Evolutionary conservation across 345 rosid genomes (phyloP).

Genomic region (Aurinia saxatilis): DNA sequence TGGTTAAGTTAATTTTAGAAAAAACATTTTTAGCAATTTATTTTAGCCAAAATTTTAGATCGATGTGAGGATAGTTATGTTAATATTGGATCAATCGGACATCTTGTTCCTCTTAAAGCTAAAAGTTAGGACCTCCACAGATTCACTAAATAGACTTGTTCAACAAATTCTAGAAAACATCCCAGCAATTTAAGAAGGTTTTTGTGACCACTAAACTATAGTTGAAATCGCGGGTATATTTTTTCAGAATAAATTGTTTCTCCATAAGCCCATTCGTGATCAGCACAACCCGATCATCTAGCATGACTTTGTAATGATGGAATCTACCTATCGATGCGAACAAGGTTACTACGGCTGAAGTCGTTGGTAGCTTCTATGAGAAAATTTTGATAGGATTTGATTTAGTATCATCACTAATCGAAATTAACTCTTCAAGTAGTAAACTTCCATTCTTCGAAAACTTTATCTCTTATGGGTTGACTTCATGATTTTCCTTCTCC

Average conservation of each 20-base stretch:
- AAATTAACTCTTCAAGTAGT: slow-evolving; percentile 2
- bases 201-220: slow-evolving; percentile 7
- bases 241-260: slow-evolving; percentile 3
- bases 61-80: not conserved
- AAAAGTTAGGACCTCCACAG: slow-evolving; percentile 2
- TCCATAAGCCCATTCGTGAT: slow-evolving; percentile 17
- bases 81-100: slow-evolving; percentile 6
- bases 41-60: no score
- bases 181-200: slow-evolving; percentile 8
- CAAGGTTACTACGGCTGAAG: slow-evolving; percentile 6
- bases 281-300: not conserved
- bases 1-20: no score
- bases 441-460: slow-evolving; percentile 1
- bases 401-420: not conserved
- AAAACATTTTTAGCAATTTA: no score
- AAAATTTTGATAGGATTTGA: not conserved
- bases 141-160: not conserved
- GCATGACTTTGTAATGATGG: slow-evolving; percentile 1
- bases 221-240: slow-evolving; percentile 6
- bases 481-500: slow-evolving; percentile 8
- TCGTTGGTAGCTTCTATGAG: slow-evolving; percentile 1
- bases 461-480: not conserved
- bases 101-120: not conserved
- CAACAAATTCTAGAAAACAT: slow-evolving; percentile 2
- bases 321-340: not conserved